A percentile compares a stretch with the other conserved stretches of the same genome.
phyloP scores from a whole-genome alignment of 1,139 yeast genomes.

The Geotrichum restrictum region DNA sequence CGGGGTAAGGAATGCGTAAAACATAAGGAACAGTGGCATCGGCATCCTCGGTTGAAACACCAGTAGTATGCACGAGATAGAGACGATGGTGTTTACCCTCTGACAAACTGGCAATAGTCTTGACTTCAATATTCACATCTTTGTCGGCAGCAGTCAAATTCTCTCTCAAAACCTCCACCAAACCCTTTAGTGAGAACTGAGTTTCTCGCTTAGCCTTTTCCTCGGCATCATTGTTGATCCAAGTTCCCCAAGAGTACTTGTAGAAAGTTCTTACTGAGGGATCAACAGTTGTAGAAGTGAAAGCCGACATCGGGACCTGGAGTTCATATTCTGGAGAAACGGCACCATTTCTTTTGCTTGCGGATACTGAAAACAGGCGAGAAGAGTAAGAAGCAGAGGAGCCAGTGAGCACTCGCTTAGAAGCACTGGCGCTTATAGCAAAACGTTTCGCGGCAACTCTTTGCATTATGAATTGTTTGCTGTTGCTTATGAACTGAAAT shows the following conservation, averaged over 20 bases:
- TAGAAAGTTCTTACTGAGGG: slow-evolving; percentile 73
- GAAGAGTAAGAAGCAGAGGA: not conserved
- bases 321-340: slow-evolving; percentile 14
- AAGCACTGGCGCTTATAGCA: not conserved
- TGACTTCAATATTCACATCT: slow-evolving; percentile 45
- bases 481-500: no score
- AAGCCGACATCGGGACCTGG: slow-evolving; percentile 22
- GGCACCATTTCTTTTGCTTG: slow-evolving; percentile 9
- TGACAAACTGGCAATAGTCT: slow-evolving; percentile 75
- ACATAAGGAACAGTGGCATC: slow-evolving; percentile 43
- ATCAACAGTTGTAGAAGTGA: slow-evolving; percentile 51
- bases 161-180: slow-evolving; percentile 41
- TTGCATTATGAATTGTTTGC: no score
- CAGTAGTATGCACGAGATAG: slow-evolving; percentile 49
- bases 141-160: slow-evolving; percentile 31
- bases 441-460: slow-evolving; percentile 7
- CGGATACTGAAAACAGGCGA: slow-evolving; percentile 11
- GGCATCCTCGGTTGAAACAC: slow-evolving; percentile 16
- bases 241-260: slow-evolving; percentile 91
- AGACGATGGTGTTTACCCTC: slow-evolving; percentile 93
- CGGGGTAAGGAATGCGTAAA: slow-evolving; percentile 75
- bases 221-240: slow-evolving; percentile 73
- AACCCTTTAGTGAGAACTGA: slow-evolving; percentile 76
- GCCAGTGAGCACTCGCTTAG: not conserved
- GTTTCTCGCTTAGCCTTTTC: slow-evolving; percentile 77